Conservation (phyloP, 2,329 filamentous ascomycete species). For the Fusarium guadeloupense region DNA sequence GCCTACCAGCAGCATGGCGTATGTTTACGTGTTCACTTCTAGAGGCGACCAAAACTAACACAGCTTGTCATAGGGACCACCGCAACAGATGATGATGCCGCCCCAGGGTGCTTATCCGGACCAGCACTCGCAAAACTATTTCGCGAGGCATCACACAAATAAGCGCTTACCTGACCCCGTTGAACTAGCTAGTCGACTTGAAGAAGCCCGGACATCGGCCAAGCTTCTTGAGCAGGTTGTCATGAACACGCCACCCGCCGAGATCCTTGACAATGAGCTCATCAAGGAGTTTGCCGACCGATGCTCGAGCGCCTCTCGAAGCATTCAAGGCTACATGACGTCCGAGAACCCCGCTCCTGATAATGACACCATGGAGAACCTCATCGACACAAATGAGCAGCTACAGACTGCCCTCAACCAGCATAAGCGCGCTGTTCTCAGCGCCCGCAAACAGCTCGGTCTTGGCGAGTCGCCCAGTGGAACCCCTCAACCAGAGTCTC, state of each 20-base stretch:
- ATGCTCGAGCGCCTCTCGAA: constrained; percentile 81
- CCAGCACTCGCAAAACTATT: constrained; percentile 64
- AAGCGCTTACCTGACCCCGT: constrained; percentile 70
- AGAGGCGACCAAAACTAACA: constrained; percentile 18
- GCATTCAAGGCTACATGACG: constrained; percentile 87
- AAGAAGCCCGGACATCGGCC: constrained; percentile 90
- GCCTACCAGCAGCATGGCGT: constrained; percentile 62
- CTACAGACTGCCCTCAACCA: constrained; percentile 83
- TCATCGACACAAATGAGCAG: constrained; percentile 96
- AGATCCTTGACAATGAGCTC: constrained; percentile 84
- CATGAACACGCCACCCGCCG: constrained; percentile 80
- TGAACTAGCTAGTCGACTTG: constrained; percentile 83
- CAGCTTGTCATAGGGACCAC: constrained; percentile 31
- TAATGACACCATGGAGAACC: constrained; percentile 89
- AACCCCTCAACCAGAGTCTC: constrained; percentile 31
- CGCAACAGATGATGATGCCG: constrained; percentile 26
- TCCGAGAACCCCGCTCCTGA: constrained; percentile 82
- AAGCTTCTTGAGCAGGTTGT: constrained; percentile 93
- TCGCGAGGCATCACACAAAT: constrained; percentile 60
- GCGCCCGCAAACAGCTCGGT: constrained; percentile 65
- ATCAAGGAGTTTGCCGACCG: constrained; percentile 91
- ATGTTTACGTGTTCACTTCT: constrained; percentile 42
- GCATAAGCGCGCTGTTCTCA: constrained; percentile 82
- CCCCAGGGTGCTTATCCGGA: constrained; percentile 37
- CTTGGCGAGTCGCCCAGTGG: constrained; percentile 44